Evolutionary conservation across 2,329 filamentous ascomycete species (phyloP), one percentile per base, ranked within the genome.

Genomic region (Dothideomycetes sp.): DNA sequence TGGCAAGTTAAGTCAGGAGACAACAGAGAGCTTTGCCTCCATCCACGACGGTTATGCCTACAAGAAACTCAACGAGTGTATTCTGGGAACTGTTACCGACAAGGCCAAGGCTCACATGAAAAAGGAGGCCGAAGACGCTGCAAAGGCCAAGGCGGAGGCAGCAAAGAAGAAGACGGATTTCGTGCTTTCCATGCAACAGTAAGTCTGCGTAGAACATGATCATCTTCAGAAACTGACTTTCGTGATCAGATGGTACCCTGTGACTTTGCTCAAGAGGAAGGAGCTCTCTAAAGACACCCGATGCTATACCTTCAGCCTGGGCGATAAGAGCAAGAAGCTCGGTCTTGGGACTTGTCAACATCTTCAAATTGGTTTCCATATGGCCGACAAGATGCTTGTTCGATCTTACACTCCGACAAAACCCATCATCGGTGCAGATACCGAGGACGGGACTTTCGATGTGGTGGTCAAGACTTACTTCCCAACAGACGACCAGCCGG

Each of bases 391-490:
- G 36, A 68, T 74, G 58, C 57, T 74, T 9, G 61, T 71, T 10
- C 63, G 71, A 1, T 60, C 61, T 0, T 74, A 74, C 49, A 73
- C 70, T 0, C 71, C 71, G 0, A 69, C 65, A 0, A 53, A 63
- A 9, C 71, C 71, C 0, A 48, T 71, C 4, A 52, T 66, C 45
- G 46, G 49, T 12, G 25, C 49, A 37, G 36, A 39, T 16, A 27
- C 49, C 19, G 36, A 52, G 10, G 38, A 33, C 5, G 65, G 65
- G 4, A 69, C 63, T 1, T 72, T 73, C 47, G 60, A 72, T 13
- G 58, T 72, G 2, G 63, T 64, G 0, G 60, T 72, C 25, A 73
- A 74, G 47, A 73, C 69, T 1, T 74, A 74, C 49, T 70, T 68
- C 41, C 69, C 70, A 0, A 61, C 56, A 25, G 46, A 57, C 1